Conservation (phyloP, 306 rosid species). For the Herpetospermum pedunculosum region DNA sequence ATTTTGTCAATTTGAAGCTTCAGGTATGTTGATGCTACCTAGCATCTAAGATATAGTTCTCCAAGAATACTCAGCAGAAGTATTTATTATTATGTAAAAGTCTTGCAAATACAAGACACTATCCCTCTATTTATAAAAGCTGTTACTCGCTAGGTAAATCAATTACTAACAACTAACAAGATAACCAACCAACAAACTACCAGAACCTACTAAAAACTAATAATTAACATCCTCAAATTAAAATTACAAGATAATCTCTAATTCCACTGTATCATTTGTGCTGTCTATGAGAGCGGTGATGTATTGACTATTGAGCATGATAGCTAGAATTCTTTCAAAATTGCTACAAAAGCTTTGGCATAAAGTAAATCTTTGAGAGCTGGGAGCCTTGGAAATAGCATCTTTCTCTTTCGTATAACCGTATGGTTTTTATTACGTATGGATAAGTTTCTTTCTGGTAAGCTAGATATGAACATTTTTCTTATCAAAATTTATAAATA, state of each 20-base stretch:
- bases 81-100: not conserved
- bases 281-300: not conserved
- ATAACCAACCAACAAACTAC: not conserved
- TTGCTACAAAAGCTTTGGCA: not conserved
- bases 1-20: constrained; percentile 45
- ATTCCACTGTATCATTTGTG: not conserved
- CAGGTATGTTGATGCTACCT: constrained; percentile 27
- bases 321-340: not conserved
- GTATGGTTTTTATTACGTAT: not conserved
- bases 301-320: not conserved
- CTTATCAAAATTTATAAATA: not conserved
- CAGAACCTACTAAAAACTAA: not conserved
- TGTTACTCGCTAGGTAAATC: not conserved
- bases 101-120: not conserved
- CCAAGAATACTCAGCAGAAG: not conserved
- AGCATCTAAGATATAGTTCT: not conserved
- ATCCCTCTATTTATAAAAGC: not conserved
- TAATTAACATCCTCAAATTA: not conserved
- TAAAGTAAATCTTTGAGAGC: not conserved
- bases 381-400: not conserved
- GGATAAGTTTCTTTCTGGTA: not conserved
- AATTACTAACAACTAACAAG: not conserved
- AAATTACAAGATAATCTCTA: not conserved
- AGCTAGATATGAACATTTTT: not conserved
- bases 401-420: not conserved